Evolutionary conservation across 805 yeast species (phyloP), one percentile per base, ranked within the genome.

Genomic region (Groenewaldozyma tartarivorans): DNA sequence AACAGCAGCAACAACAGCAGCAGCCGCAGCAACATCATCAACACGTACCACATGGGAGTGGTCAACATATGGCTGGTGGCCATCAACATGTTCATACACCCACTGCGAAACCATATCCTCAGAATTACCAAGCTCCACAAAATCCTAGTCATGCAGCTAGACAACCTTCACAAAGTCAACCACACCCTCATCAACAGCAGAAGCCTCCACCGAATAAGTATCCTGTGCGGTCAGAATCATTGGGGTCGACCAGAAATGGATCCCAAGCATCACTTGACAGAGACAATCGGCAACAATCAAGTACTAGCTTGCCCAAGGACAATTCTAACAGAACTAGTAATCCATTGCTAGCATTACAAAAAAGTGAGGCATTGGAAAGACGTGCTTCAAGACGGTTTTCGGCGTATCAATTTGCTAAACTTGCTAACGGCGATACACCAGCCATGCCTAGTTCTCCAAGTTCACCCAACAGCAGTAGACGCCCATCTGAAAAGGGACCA

Each of bases 381-480:
- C 73, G 96, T 46, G 99, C 97, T 0, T 88, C 96, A 0, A 81
- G 90, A 51, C 68, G 98, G 41, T 90, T 81, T 56, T 86, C 96
- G 4, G 96, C 96, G 0, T 90, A 88, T 46, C 97, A 90, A 54
- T 79, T 80, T 61, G 85, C 94, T 1, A 83, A 81, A 52, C 67
- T 83, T 7, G 67, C 84, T 0, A 75, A 71, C 45, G 53, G 42
- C 41, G 56, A 52, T 9, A 21, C 41, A 38, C 59, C 60, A 5
- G 49, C 57, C 9, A 42, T 51, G 17, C 55, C 55, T 13, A 16
- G 38, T 21, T 31, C 40, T 20, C 26, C 18, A 20, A n/a, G 34
- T 4, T 16, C 47, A 55, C 5, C 43, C 54, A 11, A 60, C 54
- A 50, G 48, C 6, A 53, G 54, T 2, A 24, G 13, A 9, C 13